Conservation (phyloP, 2,329 filamentous ascomycete genomes). For the Dissoconium aciculare region DNA sequence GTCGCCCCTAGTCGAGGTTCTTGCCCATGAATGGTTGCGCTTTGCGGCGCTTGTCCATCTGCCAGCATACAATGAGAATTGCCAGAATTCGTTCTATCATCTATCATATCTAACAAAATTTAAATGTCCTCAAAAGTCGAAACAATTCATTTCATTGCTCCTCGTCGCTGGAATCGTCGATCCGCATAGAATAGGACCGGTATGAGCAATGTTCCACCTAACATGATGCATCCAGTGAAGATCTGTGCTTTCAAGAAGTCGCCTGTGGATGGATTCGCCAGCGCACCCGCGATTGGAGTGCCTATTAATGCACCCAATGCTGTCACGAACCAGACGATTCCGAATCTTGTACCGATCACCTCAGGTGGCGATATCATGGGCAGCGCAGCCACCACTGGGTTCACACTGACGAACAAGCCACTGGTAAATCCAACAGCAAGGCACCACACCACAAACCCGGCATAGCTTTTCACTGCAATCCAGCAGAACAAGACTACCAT, state of each 20-base stretch:
- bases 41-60: too few relatives aligned
- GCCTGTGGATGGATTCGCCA: not conserved
- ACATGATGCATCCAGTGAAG: conserved; percentile 19
- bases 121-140: too few relatives aligned
- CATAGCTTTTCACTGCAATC: not conserved
- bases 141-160: too few relatives aligned
- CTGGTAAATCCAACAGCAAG: not conserved
- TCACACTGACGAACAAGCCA: not conserved
- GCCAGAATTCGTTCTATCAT: too few relatives aligned
- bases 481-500: not conserved
- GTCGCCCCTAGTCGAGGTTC: too few relatives aligned
- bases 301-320: not conserved
- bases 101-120: too few relatives aligned
- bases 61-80: too few relatives aligned
- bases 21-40: too few relatives aligned
- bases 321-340: not conserved
- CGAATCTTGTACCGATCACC: not conserved
- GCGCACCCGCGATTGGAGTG: not conserved
- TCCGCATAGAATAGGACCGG: too few relatives aligned
- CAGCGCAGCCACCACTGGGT: not conserved
- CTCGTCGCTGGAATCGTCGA: too few relatives aligned
- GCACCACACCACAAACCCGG: not conserved
- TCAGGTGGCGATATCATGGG: not conserved
- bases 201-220: conserved; percentile 17
- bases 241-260: conserved; percentile 14